Evolutionary conservation across 495 filamentous ascomycete species (phyloP).

Genomic region (Penicillium maclennaniae): DNA sequence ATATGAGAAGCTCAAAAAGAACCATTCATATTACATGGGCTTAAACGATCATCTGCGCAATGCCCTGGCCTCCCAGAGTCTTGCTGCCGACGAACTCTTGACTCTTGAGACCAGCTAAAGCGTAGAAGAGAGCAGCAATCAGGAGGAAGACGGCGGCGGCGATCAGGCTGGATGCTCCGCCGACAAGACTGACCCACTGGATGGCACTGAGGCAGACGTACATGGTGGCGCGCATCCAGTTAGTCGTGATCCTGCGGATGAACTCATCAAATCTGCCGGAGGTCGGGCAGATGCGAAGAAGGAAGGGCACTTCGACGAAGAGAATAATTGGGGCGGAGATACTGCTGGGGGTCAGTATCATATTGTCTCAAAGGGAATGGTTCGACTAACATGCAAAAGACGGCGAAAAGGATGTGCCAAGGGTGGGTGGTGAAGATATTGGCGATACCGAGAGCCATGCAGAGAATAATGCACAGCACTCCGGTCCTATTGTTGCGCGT

Average conservation of each 20-base stretch:
- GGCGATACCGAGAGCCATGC: constrained; percentile 90
- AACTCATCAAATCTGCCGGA: constrained; percentile 82
- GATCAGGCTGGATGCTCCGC: constrained; percentile 64
- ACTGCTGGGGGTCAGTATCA: constrained; percentile 42
- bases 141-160: constrained; percentile 80
- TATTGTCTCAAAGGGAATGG: neutral
- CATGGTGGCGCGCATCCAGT: constrained; percentile 94
- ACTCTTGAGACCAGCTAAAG: constrained; percentile 77
- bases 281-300: constrained; percentile 96
- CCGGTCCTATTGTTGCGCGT: constrained; percentile 65
- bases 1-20: neutral
- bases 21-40: constrained; percentile 1
- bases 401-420: constrained; percentile 73
- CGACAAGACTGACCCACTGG: constrained; percentile 73
- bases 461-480: constrained; percentile 89
- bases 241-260: constrained; percentile 88
- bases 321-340: constrained; percentile 79
- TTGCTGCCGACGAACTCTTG: constrained; percentile 96
- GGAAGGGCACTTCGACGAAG: constrained; percentile 95
- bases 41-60: constrained; percentile 98
- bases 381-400: constrained; percentile 75
- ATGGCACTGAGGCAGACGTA: constrained; percentile 76
- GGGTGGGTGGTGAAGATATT: constrained; percentile 70
- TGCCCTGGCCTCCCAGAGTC: constrained; percentile 88
- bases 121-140: constrained; percentile 76